Evolutionary conservation across 1,139 yeast species (phyloP), one percentile per base, ranked within the genome.

Genomic region (Trichomonascaceae sp.): DNA sequence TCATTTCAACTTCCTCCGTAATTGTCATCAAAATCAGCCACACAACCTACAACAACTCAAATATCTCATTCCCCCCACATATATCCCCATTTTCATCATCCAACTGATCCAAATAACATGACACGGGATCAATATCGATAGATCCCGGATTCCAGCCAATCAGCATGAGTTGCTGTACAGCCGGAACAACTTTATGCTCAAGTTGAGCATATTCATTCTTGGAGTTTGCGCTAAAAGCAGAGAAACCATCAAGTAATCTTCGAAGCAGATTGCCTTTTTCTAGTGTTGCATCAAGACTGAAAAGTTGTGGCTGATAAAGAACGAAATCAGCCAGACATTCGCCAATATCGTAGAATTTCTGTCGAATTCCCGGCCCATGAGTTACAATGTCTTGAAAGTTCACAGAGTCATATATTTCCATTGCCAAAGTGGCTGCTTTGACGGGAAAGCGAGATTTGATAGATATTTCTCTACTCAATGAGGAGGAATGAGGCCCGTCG

Each of bases 361-460:
- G 55, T 3, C 58, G 49, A 54, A 56, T 56, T 13, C 59, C 59
- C 1, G 59, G 59, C 12, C 59, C 59, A 43, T 56, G 59, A 12
- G 57, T 53, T 45, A 55, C 30, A 39, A 56, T 36, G 20, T 56
- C 59, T 32, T 56, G 57, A 7, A 46, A 17, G 8, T 50, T 38
- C 18, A 56, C 59, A 1, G 59, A 48, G 2, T 47, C 19, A 5
- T 51, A 45, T 13, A 55, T 53, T 36, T 55, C 58, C 57, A 56
- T 18, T 48, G 51, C 45, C 47, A 48, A 20, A 53, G 41, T 45
- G 49, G 50, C 49, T 3, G 43, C 49, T 18, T 22, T 30, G 43
- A 47, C 49, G 2, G 49, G 49, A 20, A 47, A 30, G 2, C 20
- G 20, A 10, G 49, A 47, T 36, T 47, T 30, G 20, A 47, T 36